Evolutionary conservation across 176 grass and related monocot genomes (phyloP), one percentile per base, ranked within the genome.

Genomic region (Musa itinerans): DNA sequence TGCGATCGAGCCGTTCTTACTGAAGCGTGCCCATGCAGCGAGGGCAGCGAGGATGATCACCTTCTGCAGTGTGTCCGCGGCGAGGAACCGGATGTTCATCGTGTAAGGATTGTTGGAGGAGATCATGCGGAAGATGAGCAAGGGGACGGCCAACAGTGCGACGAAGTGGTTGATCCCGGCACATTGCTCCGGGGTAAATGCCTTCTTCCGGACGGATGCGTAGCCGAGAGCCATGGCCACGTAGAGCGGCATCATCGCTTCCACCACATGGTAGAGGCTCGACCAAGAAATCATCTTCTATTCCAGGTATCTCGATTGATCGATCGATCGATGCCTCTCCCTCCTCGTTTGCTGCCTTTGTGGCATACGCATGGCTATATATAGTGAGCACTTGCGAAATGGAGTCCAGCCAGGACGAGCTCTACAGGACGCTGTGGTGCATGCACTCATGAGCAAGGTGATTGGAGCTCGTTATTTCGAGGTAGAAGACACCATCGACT

Each of bases 211-310:
- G 59, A 88, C 87, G 2, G 89, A 86, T 63, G 19, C 85, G 76
- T 90, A 96, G 1, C 93, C 89, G 2, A 96, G 83, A 55, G 52
- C 74, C 79, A 87, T 89, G 50, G 89, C 85, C 25, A 84, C 86
- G 89, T 96, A 96, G 72, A 96, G 78, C 29, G 93, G 93, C 76
- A 7, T 89, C 93, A 92, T 92, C 75, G 93, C 93, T 81, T 92
- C 84, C 67, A 78, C 87, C 1, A 92, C 89, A 12, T 50, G 74
- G 20, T 76, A 80, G 49, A 75, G 79, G 74, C 27, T 70, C 15
- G 53, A 51, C 27, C 21, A 23, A 2, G 71, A 50, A 57, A 85
- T 80, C 83, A 85, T 85, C 59, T 58, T 62, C 43, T 29, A 29
- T 29, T 2, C 29, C 29, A 29, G 29, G 29, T 29, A 29, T 3